Evolutionary conservation across 768 basidiomycete species (phyloP), one percentile per base, ranked within the genome.

Genomic region (Porpolomopsis calyptriformis): DNA sequence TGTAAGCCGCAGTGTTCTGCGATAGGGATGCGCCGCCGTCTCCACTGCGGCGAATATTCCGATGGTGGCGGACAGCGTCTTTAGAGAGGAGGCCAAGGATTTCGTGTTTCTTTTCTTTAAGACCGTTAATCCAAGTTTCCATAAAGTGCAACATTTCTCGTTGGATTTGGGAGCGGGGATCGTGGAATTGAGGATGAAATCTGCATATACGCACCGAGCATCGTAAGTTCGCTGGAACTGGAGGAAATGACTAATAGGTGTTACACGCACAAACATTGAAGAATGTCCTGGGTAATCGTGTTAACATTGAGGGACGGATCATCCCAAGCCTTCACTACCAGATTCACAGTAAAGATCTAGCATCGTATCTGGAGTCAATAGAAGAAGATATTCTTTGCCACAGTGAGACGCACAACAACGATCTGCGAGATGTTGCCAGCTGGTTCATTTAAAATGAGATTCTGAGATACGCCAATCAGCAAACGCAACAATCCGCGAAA

Each of bases 181-280:
- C 72, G 58, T 82, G 78, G 70, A 88, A 91, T 51, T 85, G 81
- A 12, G 88, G 87, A 60, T 91, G 87, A 72, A 90, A 88, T 19
- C 85, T 86, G 40, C 29, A 36, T 29, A 10, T 36, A 34, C 11
- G 46, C 10, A 34, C 22, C 18, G 24, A 25, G 40, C 12, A 42
- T 11, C 34, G 24, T 40, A 12, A 37, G 23, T 25, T 41, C 14
- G 16, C 4, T 23, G 22, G 31, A 19, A 43, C 10, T 29, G 23
- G 19, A 18, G 25, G 4, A 8, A 25, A 43, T 10, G 11, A 36
- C 16, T 3, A 39, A 34, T 44, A 37, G 27, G 19, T 11, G 20
- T 22, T 22, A 36, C 40, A 62, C 78, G 26, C 56, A 83, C 83
- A 87, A 55, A 69, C 77, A 79, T 51, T 80, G 71, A 4, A 84